A percentile compares a stretch with the other conserved stretches of the same genome.
phyloP scores from a whole-genome alignment of 306 rosid genomes.

The Canavalia ensiformis region DNA sequence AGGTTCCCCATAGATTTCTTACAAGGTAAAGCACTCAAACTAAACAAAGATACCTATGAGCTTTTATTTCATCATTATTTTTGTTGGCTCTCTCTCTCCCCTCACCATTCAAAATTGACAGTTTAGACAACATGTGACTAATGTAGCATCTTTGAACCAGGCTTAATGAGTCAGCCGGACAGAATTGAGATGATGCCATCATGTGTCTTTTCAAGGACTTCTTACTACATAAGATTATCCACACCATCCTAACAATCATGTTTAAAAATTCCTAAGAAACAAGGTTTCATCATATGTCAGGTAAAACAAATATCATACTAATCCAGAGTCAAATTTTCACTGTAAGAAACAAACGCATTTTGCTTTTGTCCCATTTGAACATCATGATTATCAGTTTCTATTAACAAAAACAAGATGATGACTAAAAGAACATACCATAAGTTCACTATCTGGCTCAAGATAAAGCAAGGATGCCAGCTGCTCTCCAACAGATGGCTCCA shows the following conservation, averaged over 20 bases:
- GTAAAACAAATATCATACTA: neutral
- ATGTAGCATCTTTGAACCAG: neutral
- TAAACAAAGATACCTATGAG: neutral
- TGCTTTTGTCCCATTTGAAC: constrained; percentile 6
- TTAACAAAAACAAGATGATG: constrained; percentile 29
- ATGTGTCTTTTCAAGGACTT: constrained; percentile 10
- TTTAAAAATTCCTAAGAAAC: neutral
- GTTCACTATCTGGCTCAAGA: constrained; percentile 98
- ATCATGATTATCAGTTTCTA: constrained; percentile 29
- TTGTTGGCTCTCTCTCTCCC: neutral
- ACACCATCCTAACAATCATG: constrained; percentile 8
- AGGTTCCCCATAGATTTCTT: constrained; percentile 4
- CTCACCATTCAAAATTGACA: neutral
- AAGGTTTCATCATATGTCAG: constrained; percentile 28
- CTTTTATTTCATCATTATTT: neutral
- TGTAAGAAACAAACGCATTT: constrained; percentile 18
- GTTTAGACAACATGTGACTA: neutral
- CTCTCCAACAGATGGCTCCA: constrained; percentile 93
- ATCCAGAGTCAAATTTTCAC: constrained; percentile 28
- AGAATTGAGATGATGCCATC: neutral
- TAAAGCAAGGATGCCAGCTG: constrained; percentile 96
- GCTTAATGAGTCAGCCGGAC: neutral
- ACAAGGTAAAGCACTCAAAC: neutral
- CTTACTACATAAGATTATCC: neutral
- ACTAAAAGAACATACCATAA: constrained; percentile 75